phyloP scores from a whole-genome alignment of 345 rosid species.

The Raphanus raphanistrum region DNA sequence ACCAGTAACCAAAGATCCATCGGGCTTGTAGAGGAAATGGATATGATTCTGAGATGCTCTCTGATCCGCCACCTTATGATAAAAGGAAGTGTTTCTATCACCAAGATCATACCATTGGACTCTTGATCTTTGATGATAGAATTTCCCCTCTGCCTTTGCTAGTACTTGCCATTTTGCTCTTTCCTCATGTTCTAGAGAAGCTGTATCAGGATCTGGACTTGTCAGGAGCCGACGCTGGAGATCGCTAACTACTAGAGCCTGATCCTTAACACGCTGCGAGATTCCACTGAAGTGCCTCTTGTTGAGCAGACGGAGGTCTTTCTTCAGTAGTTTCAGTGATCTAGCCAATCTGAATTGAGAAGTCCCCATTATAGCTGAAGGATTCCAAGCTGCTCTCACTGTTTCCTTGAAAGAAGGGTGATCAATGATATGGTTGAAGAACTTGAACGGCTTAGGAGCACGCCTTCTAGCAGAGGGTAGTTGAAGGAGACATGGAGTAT shows the following conservation, averaged over 20 bases:
- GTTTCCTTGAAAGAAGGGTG: not conserved
- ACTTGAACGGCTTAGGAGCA: not conserved
- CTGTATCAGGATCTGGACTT: not conserved
- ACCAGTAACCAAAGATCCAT: not conserved
- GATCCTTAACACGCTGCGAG: too few relatives aligned
- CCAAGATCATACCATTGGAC: not conserved
- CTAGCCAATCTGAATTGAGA: not conserved
- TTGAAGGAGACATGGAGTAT: not conserved
- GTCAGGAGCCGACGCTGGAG: not conserved
- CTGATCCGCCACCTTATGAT: not conserved
- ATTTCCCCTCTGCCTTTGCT: not conserved
- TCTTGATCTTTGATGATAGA: not conserved
- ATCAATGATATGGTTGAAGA: not conserved
- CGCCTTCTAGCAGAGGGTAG: not conserved
- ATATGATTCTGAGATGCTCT: not conserved
- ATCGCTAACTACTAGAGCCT: too few relatives aligned
- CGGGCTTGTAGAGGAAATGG: not conserved
- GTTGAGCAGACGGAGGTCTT: not conserved
- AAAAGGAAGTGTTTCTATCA: not conserved
- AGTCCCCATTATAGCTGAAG: not conserved
- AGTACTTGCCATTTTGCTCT: not conserved
- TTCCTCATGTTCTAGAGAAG: not conserved
- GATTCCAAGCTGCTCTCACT: not conserved
- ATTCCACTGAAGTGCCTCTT: not conserved
- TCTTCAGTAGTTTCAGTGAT: not conserved